Percentiles rank a stretch among this genome's conserved stretches.
phyloP scores from a whole-genome alignment of 768 basidiomycete species.

The Kwoniella botswanensis region DNA sequence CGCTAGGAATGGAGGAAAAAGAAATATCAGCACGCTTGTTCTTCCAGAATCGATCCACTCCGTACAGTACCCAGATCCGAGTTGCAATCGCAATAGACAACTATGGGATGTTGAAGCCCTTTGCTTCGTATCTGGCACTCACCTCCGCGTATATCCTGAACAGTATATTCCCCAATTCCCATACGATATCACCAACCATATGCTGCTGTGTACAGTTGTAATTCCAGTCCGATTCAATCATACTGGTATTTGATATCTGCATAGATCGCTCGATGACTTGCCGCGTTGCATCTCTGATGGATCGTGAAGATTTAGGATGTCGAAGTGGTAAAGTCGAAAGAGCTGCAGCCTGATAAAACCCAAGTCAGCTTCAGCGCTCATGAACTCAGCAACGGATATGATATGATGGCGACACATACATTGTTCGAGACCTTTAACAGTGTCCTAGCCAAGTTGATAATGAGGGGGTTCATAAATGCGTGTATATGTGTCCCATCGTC shows the following conservation, averaged over 20 bases:
- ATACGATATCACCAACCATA: slow-evolving; percentile 43
- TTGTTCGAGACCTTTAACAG: slow-evolving; percentile 20
- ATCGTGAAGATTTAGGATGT: slow-evolving; percentile 36
- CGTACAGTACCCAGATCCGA: no score
- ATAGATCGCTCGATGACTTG: slow-evolving; percentile 45
- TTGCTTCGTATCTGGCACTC: no score
- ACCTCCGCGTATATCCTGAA: slow-evolving; percentile 52
- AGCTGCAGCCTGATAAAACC: slow-evolving; percentile 27
- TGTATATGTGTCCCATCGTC: slow-evolving; percentile 35
- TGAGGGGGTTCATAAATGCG: slow-evolving; percentile 41
- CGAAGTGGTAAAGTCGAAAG: slow-evolving; percentile 39
- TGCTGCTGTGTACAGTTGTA: slow-evolving; percentile 1
- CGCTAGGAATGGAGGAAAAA: slow-evolving; percentile 19
- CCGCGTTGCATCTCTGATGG: slow-evolving; percentile 45
- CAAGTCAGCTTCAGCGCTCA: not conserved
- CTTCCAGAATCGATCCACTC: no score
- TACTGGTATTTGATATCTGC: slow-evolving; percentile 36
- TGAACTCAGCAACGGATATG: not conserved
- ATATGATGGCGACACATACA: slow-evolving; percentile 14
- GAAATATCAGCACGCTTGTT: no score
- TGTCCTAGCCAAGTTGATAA: slow-evolving; percentile 29
- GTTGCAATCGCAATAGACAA: no score
- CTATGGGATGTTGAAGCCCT: no score
- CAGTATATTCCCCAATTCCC: slow-evolving; percentile 44
- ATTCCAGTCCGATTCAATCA: slow-evolving; percentile 36